Conservation (phyloP, 2,329 filamentous ascomycete species). For the Magnaporthales sp. region DNA sequence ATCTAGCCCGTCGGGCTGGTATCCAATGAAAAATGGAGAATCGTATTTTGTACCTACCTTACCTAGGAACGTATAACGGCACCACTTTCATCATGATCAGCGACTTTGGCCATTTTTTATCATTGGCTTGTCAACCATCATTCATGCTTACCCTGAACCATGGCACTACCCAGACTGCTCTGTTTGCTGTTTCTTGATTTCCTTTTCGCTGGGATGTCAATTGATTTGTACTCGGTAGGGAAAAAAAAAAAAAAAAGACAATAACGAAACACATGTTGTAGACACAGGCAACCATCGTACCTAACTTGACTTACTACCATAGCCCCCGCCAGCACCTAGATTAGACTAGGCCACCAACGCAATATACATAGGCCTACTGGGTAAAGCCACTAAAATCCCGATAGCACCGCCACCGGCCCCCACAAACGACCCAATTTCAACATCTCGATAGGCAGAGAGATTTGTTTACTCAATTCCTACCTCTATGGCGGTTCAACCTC, state of each 20-base stretch:
- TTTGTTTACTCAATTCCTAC: too few relatives aligned
- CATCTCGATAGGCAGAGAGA: too few relatives aligned
- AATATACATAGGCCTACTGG: not conserved
- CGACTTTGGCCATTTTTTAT: not conserved
- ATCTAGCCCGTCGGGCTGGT: not conserved
- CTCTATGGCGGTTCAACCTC: too few relatives aligned
- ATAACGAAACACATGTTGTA: too few relatives aligned
- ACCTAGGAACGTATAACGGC: not conserved
- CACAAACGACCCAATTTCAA: not conserved
- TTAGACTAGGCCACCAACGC: not conserved
- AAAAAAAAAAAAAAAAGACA: not conserved
- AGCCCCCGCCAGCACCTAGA: not conserved
- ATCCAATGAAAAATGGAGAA: not conserved
- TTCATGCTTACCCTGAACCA: not conserved
- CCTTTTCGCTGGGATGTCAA: too few relatives aligned
- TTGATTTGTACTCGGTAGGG: not conserved
- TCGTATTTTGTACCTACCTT: not conserved
- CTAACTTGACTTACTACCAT: not conserved
- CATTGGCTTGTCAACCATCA: not conserved
- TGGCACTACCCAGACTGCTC: too few relatives aligned
- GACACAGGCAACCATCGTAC: not conserved
- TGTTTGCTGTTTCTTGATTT: too few relatives aligned
- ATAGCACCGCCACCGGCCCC: not conserved
- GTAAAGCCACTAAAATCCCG: not conserved
- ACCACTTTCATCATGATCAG: not conserved